A percentile compares a stretch with the other conserved stretches of the same genome.
These are phyloP conservation scores for Boletus reticuloceps DNA, from an alignment of 768 basidiomycete species.

Conservation along the genomic window DNA sequence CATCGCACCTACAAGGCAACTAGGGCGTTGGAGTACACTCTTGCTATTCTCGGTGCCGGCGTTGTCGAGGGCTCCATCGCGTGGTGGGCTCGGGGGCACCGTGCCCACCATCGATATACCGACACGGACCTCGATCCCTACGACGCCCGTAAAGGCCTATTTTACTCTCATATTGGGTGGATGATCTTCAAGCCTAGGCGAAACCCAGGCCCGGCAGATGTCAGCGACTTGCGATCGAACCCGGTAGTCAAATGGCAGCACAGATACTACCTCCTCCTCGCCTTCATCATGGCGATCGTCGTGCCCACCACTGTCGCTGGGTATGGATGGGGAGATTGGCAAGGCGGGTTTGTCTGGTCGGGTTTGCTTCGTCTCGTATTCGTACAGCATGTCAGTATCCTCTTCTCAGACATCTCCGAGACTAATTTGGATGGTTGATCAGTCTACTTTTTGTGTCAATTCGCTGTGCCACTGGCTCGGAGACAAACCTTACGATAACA, in stretches of 20 bases:
- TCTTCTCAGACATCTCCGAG: constrained; percentile 2
- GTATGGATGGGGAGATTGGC: constrained; percentile 25
- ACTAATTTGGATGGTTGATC: neutral
- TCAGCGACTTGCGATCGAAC: constrained; percentile 77
- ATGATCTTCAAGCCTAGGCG: constrained; percentile 86
- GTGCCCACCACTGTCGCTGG: constrained; percentile 52
- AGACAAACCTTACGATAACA: constrained; percentile 86
- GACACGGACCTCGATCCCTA: constrained; percentile 95
- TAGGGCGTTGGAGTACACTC: constrained; percentile 74
- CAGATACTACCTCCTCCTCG: constrained; percentile 63
- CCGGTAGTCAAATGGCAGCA: constrained; percentile 83
- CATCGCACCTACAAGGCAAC: constrained; percentile 92
- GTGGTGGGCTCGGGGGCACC: constrained; percentile 96
- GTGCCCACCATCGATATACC: constrained; percentile 92
- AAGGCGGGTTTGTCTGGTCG: constrained; percentile 30
- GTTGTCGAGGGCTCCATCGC: constrained; percentile 93
- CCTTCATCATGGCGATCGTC: constrained; percentile 62
- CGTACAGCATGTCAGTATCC: constrained; percentile 71
- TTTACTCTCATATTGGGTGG: constrained; percentile 84
- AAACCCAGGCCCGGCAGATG: constrained; percentile 82
- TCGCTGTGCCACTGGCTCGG: constrained; percentile 94
- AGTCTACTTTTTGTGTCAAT: constrained; percentile 94
- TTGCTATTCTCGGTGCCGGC: constrained; percentile 82
- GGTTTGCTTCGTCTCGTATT: constrained; percentile 57
- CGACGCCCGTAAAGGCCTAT: constrained; percentile 82